Evolutionary conservation across 208 protist species (phyloP), one percentile per base, ranked within the genome.

Genomic region (Acanthamoeba royreba): DNA sequence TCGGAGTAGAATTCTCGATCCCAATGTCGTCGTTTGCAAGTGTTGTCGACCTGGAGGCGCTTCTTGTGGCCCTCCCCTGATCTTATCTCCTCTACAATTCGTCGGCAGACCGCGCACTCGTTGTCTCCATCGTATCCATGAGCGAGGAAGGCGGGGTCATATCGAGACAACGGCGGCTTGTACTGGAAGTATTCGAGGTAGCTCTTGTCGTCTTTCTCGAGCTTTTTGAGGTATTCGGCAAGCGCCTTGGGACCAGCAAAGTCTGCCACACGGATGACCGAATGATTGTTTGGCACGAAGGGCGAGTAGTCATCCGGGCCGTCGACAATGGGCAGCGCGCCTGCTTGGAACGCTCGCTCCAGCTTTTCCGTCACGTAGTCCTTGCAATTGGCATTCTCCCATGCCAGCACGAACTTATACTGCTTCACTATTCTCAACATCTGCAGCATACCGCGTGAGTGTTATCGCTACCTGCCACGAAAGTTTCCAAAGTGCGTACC

Each of bases 361-460:
- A 94, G 49, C 93, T 94, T 94, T 55, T 94, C 93, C 17, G 93
- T 89, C 42, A 94, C 87, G 87, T 94, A 94, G 38, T 93, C 93
- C 17, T 72, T 25, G 9, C 46, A 89, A 42, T 79, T 43, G 43
- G 52, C 77, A 74, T 94, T 94, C 77, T 94, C 93, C 35, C 43
- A 58, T 9, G 47, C 93, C 0, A 92, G 33, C 38, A 9, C 22
- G 72, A 94, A 94, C 69, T 66, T 79, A 74, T 94, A 93, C 83
- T 90, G 83, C 47, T 11, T 22, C 22, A 90, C n/a, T 9, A 66
- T 19, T 3, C 5, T 33, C 8, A 90, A 25, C 0, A 90, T 7
- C 83, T 90, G 83, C 25, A 47, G 7, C 52, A 58, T 58, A 0
- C 25, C 2, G 25, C 31, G 5, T 46, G 69, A 28, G 31, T 33